phyloP scores from a whole-genome alignment of 495 filamentous ascomycete species.

The Daldinia bambusicola region DNA sequence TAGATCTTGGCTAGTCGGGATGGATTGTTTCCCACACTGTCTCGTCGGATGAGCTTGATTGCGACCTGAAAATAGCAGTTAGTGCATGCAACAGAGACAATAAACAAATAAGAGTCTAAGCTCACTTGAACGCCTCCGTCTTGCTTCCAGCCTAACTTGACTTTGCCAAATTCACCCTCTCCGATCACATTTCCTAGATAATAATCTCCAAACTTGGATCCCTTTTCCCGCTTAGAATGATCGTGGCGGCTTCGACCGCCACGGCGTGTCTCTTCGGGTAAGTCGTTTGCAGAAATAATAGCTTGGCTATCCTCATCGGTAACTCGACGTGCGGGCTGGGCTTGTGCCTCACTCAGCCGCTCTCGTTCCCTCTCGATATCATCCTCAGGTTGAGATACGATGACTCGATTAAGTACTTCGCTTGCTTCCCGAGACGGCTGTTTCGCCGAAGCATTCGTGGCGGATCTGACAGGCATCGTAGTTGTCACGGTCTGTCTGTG shows the following conservation, averaged over 20 bases:
- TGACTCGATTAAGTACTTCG: constrained; percentile 79
- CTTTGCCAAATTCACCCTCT: constrained; percentile 98
- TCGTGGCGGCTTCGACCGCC: constrained; percentile 80
- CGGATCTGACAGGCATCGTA: constrained; percentile 56
- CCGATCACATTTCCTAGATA: constrained; percentile 96
- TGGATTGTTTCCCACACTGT: constrained; percentile 85
- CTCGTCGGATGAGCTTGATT: constrained; percentile 96
- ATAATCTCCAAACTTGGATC: constrained; percentile 92
- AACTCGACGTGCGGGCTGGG: constrained; percentile 51
- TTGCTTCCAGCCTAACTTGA: constrained; percentile 99
- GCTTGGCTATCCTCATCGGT: constrained; percentile 59
- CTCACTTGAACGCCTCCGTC: constrained; percentile 83
- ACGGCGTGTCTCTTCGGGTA: constrained; percentile 67
- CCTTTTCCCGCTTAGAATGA: constrained; percentile 73
- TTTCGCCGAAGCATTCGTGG: constrained; percentile 50
- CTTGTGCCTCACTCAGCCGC: constrained; percentile 71
- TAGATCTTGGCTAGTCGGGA: constrained; percentile 94
- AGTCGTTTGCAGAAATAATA: constrained; percentile 63
- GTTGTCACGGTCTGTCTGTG: constrained; percentile 57
- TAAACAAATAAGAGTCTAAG: not conserved
- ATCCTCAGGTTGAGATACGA: constrained; percentile 81
- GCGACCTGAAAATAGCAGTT: constrained; percentile 71
- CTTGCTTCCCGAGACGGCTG: constrained; percentile 70
- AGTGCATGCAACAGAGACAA: constrained; percentile 10
- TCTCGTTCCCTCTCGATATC: constrained; percentile 82